Evolutionary conservation across 2,329 filamentous ascomycete genomes (phyloP).

Genomic region (Juglanconis sp.): DNA sequence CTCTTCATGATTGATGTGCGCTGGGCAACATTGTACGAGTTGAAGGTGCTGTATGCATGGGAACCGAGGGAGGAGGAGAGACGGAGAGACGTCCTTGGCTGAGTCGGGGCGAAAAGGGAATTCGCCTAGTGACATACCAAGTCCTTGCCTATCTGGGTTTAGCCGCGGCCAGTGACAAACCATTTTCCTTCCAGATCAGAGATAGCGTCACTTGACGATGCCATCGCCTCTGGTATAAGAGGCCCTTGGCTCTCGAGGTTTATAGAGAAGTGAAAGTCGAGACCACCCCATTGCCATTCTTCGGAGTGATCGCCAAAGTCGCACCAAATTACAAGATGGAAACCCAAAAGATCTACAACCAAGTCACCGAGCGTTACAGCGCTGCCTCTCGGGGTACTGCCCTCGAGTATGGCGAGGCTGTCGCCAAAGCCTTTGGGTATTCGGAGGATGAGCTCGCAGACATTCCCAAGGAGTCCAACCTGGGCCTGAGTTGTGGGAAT

Average conservation of each 20-base stretch:
- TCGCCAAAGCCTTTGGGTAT: slow-evolving; percentile 54
- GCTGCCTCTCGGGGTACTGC: slow-evolving; percentile 27
- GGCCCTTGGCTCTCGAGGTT: neutral
- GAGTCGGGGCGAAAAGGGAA: slow-evolving; percentile 9
- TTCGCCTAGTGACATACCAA: slow-evolving; percentile 23
- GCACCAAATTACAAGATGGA: slow-evolving; percentile 22
- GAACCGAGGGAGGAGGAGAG: neutral
- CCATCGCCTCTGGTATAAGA: neutral
- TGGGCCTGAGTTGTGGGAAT: slow-evolving; percentile 54
- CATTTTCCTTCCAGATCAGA: neutral
- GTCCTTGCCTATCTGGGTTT: slow-evolving; percentile 14
- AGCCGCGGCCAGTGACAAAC: slow-evolving; percentile 8
- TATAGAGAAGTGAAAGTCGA: neutral
- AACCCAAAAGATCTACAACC: slow-evolving; percentile 30
- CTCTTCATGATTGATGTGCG: neutral
- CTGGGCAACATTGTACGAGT: neutral
- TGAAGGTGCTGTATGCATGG: neutral
- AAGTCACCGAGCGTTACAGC: slow-evolving; percentile 35
- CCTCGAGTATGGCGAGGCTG: slow-evolving; percentile 33
- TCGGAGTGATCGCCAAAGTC: neutral
- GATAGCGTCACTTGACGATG: neutral
- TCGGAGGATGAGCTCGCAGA: slow-evolving; percentile 41
- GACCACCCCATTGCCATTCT: neutral
- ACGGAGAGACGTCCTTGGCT: slow-evolving; percentile 11
- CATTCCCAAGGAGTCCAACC: slow-evolving; percentile 46